Base-by-base conservation (phyloP, 495 filamentous ascomycete species). In the Penicillium manginii region DNA sequence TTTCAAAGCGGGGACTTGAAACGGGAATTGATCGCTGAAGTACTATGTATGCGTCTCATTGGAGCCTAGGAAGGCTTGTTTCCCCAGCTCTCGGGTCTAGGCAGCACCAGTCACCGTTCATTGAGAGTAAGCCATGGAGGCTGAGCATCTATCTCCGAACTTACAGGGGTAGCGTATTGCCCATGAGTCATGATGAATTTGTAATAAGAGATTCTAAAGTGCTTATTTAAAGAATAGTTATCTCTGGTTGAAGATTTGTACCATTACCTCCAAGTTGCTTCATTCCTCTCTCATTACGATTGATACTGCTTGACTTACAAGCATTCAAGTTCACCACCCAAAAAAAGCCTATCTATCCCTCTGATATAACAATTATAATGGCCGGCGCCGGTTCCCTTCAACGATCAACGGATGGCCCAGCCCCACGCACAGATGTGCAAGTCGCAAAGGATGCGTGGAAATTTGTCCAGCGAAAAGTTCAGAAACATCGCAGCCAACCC, bases 381-480 rank as follows among this genome's bases (percentile, higher is more conserved):
- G 31, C 22, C 12, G 21, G 17, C 6, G 15, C 48, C 15, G 8
- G 7, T 22, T 18, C 48, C 21, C 23, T 50, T 14, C 50, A 52
- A 29, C 50, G 50, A 17, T 39, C 50, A 3, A 29, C 50, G 8
- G 18, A 14, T 8, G 31, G 31, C 12, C 6, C 31, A 19, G 5
- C 26, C 14, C 50, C 29, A 9, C n/a, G 31, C 8, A 52, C 31
- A 2, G 50, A 52, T 21, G 19, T 52, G 4, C 50, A 52, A 29
- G n/a, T 52, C 33, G 50, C 50, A 10, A 23, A 21, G 17, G 31
- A 52, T 14, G 50, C 50, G 6, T 52, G 50, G 50, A 52, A 52
- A 37, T 52, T 10, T 18, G 33, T 52, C 50, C 14, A 37, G 10
- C 12, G 50, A 17, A 11, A 52, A n/a, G 21, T 39, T 17, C 26